Percentiles rank a stretch among this genome's conserved stretches.
phyloP scores from a whole-genome alignment of 2,329 filamentous ascomycete genomes.

The Ophiostoma quercus region DNA sequence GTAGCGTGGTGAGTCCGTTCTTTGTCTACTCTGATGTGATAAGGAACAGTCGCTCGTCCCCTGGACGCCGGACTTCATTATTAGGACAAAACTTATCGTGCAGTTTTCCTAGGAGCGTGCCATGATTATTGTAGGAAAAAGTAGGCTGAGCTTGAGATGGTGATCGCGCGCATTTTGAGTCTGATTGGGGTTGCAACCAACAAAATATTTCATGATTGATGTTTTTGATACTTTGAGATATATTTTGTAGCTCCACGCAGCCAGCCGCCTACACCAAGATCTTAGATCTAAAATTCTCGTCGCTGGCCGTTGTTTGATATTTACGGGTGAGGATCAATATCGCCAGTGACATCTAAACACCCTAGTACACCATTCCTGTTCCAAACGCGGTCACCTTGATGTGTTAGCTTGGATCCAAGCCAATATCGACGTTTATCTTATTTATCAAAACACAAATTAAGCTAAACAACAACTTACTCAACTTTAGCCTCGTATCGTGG shows the following conservation, averaged over 20 bases:
- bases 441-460: neutral
- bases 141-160: too few relatives aligned
- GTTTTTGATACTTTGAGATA: too few relatives aligned
- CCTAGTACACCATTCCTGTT: conserved; percentile 5
- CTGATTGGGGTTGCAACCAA: too few relatives aligned
- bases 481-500: neutral
- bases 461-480: neutral
- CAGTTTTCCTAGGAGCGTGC: too few relatives aligned
- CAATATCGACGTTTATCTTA: neutral
- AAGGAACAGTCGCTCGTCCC: neutral
- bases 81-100: too few relatives aligned
- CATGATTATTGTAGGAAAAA: too few relatives aligned
- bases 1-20: neutral
- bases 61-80: too few relatives aligned
- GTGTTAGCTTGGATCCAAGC: neutral
- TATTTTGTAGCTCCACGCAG: too few relatives aligned
- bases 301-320: neutral
- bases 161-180: too few relatives aligned
- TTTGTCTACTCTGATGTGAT: neutral
- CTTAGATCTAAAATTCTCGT: too few relatives aligned
- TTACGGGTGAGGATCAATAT: neutral
- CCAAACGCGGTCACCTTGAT: conserved; percentile 1
- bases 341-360: neutral
- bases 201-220: too few relatives aligned
- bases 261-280: too few relatives aligned